Conservation (phyloP, 176 grass and related monocot species). For the Melocanna baccifera region DNA sequence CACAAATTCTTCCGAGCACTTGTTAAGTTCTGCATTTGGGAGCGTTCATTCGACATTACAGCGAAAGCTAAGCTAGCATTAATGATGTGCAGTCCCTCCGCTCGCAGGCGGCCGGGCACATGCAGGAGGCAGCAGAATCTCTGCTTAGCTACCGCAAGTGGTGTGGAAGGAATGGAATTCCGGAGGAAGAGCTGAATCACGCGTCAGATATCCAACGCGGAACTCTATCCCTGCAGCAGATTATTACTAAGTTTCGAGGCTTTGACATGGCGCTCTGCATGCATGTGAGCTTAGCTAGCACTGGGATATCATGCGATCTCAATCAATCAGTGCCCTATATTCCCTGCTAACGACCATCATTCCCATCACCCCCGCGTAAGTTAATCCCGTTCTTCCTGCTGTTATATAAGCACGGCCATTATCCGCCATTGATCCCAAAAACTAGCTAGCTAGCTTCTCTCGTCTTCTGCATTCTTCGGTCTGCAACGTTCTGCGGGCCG, state of each 20-base stretch:
- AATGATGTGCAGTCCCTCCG: neutral
- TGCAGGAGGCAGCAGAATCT: neutral
- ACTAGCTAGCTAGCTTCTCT: neutral
- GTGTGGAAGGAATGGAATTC: neutral
- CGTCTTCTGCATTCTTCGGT: too few relatives aligned
- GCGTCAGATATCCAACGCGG: neutral
- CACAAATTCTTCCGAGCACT: neutral
- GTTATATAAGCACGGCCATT: constrained; percentile 15
- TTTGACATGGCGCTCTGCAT: constrained; percentile 11
- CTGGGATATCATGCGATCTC: neutral
- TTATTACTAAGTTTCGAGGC: neutral
- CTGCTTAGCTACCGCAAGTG: too few relatives aligned
- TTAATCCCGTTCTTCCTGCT: neutral
- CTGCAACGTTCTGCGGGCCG: neutral
- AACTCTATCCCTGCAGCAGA: neutral
- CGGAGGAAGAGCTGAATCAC: neutral
- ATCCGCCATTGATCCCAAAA: neutral
- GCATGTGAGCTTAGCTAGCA: constrained; percentile 15
- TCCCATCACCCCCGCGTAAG: neutral
- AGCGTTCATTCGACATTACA: neutral
- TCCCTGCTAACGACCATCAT: constrained; percentile 44
- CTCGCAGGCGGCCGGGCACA: neutral
- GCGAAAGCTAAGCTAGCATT: neutral
- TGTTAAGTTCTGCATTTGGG: neutral
- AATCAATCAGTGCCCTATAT: constrained; percentile 14